Conservation (phyloP, 768 basidiomycete species). For the Pholiota molesta region DNA sequence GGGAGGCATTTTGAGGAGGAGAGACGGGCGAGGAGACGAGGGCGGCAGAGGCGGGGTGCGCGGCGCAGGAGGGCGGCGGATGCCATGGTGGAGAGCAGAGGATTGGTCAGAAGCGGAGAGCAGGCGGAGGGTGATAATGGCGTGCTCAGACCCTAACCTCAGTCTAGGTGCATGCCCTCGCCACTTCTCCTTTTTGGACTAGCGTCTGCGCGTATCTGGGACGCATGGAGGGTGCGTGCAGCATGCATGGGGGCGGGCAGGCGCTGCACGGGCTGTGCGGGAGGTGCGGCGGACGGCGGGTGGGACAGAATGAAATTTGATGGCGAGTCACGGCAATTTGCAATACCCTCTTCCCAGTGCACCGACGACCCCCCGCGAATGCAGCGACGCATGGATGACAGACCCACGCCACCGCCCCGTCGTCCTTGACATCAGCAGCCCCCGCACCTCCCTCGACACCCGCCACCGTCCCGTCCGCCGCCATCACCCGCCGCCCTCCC, state of each 20-base stretch:
- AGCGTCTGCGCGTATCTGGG: no score
- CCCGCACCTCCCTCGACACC: conserved; percentile 2
- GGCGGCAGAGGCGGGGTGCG: background rate
- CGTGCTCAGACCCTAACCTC: conserved; percentile 24
- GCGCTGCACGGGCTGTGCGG: no score
- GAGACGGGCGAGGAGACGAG: background rate
- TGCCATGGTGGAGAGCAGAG: conserved; percentile 7
- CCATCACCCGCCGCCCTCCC: background rate
- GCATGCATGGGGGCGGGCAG: no score
- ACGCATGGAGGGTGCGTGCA: no score
- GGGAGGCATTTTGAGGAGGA: conserved; percentile 1
- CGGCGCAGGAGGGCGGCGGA: conserved; percentile 6
- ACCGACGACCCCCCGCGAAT: background rate
- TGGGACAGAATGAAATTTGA: background rate
- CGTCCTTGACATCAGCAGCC: conserved; percentile 4
- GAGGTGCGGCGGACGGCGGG: background rate
- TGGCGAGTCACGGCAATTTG: background rate
- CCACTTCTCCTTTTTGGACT: no score
- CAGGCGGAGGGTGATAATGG: background rate
- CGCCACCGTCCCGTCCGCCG: background rate
- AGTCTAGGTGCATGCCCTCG: conserved; percentile 5
- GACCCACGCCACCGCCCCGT: background rate
- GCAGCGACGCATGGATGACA: conserved; percentile 6
- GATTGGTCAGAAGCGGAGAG: background rate
- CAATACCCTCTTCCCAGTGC: background rate